Evolutionary conservation across 441 rosid species (phyloP).

Genomic region (Pelargonium citronellum): DNA sequence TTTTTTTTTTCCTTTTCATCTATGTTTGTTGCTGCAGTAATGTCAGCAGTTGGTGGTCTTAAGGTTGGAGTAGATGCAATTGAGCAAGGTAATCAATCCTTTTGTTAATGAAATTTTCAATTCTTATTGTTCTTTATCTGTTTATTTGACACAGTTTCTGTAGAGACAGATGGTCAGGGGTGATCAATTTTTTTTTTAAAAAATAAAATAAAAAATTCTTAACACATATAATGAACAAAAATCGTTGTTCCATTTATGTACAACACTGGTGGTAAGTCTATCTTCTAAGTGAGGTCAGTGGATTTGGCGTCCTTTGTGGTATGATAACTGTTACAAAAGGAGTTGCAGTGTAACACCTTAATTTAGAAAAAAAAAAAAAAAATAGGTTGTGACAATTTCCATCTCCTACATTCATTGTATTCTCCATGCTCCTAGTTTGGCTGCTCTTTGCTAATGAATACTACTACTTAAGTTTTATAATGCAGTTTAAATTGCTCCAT

Average conservation of each 20-base stretch:
- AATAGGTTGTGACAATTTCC: too few species aligned
- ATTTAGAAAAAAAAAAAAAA: background rate
- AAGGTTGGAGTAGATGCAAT: conserved; percentile 74
- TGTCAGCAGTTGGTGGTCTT: conserved; percentile 92
- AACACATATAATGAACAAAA: background rate
- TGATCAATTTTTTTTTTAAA: background rate
- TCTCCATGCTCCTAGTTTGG: too few species aligned
- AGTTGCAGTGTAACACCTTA: background rate
- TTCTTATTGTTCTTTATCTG: conserved; percentile 4
- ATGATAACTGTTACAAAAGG: background rate
- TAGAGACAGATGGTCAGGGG: background rate
- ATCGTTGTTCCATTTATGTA: background rate
- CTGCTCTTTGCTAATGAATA: too few species aligned
- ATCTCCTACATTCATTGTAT: too few species aligned
- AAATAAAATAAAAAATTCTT: too few species aligned
- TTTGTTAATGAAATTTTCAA: background rate
- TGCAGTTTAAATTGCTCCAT: too few species aligned
- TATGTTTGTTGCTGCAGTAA: conserved; percentile 46
- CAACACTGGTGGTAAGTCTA: background rate
- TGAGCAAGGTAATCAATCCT: conserved; percentile 51
- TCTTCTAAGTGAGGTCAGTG: background rate
- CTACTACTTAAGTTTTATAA: too few species aligned
- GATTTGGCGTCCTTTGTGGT: background rate
- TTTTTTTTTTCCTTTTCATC: conserved; percentile 4
- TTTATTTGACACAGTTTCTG: conserved; percentile 5